Evolutionary conservation across 2,329 filamentous ascomycete genomes (phyloP).

Genomic region (Penicillium corylophilum): DNA sequence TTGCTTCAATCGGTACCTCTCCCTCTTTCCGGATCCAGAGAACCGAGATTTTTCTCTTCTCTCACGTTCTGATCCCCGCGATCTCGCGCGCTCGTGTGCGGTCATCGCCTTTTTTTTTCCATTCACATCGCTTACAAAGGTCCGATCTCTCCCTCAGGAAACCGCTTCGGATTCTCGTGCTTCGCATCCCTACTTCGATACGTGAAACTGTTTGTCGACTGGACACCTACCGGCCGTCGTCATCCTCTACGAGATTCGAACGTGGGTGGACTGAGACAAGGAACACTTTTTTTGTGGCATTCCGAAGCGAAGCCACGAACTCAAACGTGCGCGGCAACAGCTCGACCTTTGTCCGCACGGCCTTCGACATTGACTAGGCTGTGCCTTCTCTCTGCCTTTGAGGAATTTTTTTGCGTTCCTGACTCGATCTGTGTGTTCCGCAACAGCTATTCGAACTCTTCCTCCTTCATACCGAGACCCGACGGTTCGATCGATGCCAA

Average conservation of each 20-base stretch:
- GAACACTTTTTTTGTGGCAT: constrained; percentile 11
- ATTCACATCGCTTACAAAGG: constrained; percentile 16
- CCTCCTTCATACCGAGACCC: constrained; percentile 1
- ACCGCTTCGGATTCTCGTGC: constrained; percentile 1
- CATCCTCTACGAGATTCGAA: neutral
- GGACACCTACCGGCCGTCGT: neutral
- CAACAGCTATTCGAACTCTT: constrained; percentile 11
- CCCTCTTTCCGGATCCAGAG: constrained; percentile 11
- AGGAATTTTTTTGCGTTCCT: neutral
- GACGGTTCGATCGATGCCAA: constrained; percentile 26
- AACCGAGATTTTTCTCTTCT: constrained; percentile 10
- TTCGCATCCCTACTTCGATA: constrained; percentile 4
- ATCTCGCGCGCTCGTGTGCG: constrained; percentile 20
- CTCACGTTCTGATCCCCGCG: constrained; percentile 16
- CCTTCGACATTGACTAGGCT: constrained; percentile 17
- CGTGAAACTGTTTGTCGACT: neutral
- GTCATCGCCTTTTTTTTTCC: constrained; percentile 11
- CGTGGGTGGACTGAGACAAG: constrained; percentile 1
- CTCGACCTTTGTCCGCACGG: constrained; percentile 1
- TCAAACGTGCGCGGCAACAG: constrained; percentile 2
- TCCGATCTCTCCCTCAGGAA: constrained; percentile 3
- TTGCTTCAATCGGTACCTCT: constrained; percentile 22
- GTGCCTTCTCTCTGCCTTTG: constrained; percentile 16
- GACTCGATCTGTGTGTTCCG: constrained; percentile 13
- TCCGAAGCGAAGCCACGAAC: neutral